phyloP scores from a whole-genome alignment of 495 filamentous ascomycete species.

The Ramalina peruviana region DNA sequence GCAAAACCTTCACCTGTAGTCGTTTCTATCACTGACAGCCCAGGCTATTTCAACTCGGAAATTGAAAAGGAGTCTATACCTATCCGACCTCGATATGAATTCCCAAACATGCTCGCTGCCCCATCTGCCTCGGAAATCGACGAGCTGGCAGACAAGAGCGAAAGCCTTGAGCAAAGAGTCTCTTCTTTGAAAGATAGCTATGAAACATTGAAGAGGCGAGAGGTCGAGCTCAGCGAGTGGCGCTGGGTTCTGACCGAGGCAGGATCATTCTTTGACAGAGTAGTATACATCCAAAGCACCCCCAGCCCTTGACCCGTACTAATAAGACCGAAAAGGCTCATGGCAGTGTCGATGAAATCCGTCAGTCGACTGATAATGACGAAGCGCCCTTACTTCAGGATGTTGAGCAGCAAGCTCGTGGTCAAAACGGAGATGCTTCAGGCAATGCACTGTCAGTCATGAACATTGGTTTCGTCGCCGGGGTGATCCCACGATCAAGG shows the following conservation, averaged over 20 bases:
- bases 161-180: conserved; percentile 83
- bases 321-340: conserved; percentile 44
- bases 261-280: conserved; percentile 89
- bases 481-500: conserved; percentile 85
- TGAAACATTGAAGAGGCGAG: conserved; percentile 92
- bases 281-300: conserved; percentile 16
- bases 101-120: conserved; percentile 67
- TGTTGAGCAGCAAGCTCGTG: conserved; percentile 60
- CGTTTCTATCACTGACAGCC: conserved; percentile 2
- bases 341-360: conserved; percentile 91
- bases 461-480: conserved; percentile 99
- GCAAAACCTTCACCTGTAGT: conserved; percentile 19
- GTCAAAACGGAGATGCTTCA: conserved; percentile 55
- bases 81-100: conserved; percentile 73
- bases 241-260: conserved; percentile 92
- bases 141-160: conserved; percentile 78
- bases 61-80: conserved; percentile 85
- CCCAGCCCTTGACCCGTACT: conserved; percentile 7
- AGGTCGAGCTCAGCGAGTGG: conserved; percentile 95
- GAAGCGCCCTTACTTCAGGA: conserved; percentile 69
- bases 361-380: conserved; percentile 77
- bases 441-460: conserved; percentile 80
- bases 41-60: conserved; percentile 82
- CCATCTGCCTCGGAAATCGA: conserved; percentile 90
- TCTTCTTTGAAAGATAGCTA: conserved; percentile 91